These are phyloP conservation scores for Lathyrus sativus DNA, from an alignment of 306 rosid species.

Conservation along the genomic window DNA sequence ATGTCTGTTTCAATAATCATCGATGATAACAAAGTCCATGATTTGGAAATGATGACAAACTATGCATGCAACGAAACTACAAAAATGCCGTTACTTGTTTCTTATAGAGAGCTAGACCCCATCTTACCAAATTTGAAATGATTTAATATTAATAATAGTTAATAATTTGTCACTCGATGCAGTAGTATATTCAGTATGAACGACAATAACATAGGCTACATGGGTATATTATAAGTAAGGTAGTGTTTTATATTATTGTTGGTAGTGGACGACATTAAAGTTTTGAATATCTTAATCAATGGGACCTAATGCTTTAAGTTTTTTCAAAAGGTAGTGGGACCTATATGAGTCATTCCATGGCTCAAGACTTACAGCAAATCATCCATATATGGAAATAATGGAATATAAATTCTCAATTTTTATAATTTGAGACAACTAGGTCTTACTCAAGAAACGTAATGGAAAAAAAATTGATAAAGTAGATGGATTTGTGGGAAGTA, in stretches of 20 bases:
- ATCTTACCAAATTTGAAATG: constrained; percentile 38
- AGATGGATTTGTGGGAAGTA: background rate
- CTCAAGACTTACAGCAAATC: constrained; percentile 32
- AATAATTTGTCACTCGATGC: constrained; percentile 11
- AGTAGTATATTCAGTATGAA: constrained; percentile 27
- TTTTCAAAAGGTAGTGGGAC: constrained; percentile 39
- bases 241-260: constrained; percentile 26
- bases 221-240: constrained; percentile 16
- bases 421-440: background rate
- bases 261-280: constrained; percentile 41
- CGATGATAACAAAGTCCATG: constrained; percentile 49
- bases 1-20: constrained; percentile 50
- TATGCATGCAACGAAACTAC: constrained; percentile 48
- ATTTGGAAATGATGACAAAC: constrained; percentile 55
- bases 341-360: constrained; percentile 32
- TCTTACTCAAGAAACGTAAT: background rate
- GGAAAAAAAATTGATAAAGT: background rate
- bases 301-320: constrained; percentile 33
- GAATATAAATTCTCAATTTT: background rate
- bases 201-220: constrained; percentile 52
- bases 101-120: constrained; percentile 36
- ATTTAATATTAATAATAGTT: constrained; percentile 34
- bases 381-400: background rate
- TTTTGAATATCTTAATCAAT: constrained; percentile 39
- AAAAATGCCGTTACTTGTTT: constrained; percentile 45